A percentile compares a stretch with the other conserved stretches of the same genome.
These are phyloP conservation scores for Chrysanthemum lavandulifolium DNA, from an alignment of 129 eudicot species.

Conservation along the genomic window DNA sequence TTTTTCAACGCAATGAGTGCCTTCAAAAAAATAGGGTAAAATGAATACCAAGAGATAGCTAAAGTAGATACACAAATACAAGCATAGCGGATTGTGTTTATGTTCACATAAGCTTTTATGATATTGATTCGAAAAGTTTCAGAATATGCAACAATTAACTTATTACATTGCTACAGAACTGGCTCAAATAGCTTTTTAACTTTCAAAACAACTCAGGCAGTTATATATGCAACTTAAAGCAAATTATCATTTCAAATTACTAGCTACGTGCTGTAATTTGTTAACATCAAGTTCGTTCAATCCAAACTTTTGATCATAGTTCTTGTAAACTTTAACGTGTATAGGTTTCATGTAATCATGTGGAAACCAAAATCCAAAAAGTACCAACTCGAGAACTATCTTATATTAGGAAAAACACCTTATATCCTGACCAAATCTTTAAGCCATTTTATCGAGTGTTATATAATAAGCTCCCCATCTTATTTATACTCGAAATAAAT, in stretches of 20 bases:
- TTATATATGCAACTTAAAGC: too few species aligned
- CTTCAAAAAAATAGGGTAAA: slow-evolving; percentile 34
- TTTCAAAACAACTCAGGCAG: too few species aligned
- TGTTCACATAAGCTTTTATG: not conserved
- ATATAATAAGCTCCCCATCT: not conserved
- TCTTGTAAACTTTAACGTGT: not conserved
- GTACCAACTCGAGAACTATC: slow-evolving; percentile 3
- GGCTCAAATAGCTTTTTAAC: too few species aligned
- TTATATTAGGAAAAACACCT: not conserved
- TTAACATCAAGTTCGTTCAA: not conserved
- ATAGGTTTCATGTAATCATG: not conserved
- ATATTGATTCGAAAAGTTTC: not conserved
- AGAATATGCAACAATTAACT: too few species aligned
- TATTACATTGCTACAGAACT: too few species aligned
- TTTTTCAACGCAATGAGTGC: slow-evolving; percentile 69
- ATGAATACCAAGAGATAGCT: not conserved
- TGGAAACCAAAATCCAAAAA: not conserved
- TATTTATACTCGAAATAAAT: not conserved
- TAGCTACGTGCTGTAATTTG: not conserved
- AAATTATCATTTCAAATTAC: too few species aligned
- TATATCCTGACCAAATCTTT: not conserved
- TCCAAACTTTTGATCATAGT: too few species aligned
- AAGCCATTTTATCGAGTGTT: not conserved
- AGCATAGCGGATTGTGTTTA: not conserved
- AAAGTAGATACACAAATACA: not conserved